Evolutionary conservation across 2,329 filamentous ascomycete species (phyloP).

Genomic region (Aspergillus carbonarius): DNA sequence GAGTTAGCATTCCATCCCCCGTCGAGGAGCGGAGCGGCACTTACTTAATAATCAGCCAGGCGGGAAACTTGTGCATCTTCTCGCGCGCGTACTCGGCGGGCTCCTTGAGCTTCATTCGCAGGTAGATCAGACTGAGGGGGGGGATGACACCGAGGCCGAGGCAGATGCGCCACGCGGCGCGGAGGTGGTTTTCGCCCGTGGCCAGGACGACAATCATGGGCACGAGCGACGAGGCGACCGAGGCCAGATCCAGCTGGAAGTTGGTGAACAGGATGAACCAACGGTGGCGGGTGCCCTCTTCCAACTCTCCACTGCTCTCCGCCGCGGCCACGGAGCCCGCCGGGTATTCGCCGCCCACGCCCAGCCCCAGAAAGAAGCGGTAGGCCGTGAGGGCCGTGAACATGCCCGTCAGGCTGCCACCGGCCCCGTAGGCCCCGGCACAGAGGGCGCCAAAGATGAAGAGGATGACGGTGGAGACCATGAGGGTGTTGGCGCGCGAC

Average conservation of each 20-base stretch:
- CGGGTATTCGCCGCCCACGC: constrained; percentile 64
- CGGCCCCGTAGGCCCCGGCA: constrained; percentile 71
- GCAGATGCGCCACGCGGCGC: constrained; percentile 77
- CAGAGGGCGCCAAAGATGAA: constrained; percentile 80
- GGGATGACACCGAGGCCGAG: constrained; percentile 78
- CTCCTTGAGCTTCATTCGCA: constrained; percentile 73
- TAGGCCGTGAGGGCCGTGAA: constrained; percentile 78
- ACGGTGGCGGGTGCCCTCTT: constrained; percentile 74
- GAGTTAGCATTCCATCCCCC: neutral
- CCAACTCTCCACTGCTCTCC: constrained; percentile 79
- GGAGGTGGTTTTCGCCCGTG: constrained; percentile 60
- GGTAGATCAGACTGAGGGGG: constrained; percentile 66
- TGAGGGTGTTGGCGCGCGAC: constrained; percentile 77
- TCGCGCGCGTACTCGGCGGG: constrained; percentile 73
- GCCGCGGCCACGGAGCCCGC: constrained; percentile 76
- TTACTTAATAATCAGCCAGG: constrained; percentile 45
- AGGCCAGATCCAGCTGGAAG: constrained; percentile 80
- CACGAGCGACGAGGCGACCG: constrained; percentile 75
- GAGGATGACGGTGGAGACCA: constrained; percentile 77
- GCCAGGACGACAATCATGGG: constrained; percentile 66
- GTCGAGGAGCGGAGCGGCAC: neutral
- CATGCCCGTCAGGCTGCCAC: constrained; percentile 68
- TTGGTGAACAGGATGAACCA: constrained; percentile 94
- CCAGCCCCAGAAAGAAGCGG: constrained; percentile 76
- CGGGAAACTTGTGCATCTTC: constrained; percentile 63